phyloP scores from a whole-genome alignment of 208 protist species.

The Porcisia hertigi region DNA sequence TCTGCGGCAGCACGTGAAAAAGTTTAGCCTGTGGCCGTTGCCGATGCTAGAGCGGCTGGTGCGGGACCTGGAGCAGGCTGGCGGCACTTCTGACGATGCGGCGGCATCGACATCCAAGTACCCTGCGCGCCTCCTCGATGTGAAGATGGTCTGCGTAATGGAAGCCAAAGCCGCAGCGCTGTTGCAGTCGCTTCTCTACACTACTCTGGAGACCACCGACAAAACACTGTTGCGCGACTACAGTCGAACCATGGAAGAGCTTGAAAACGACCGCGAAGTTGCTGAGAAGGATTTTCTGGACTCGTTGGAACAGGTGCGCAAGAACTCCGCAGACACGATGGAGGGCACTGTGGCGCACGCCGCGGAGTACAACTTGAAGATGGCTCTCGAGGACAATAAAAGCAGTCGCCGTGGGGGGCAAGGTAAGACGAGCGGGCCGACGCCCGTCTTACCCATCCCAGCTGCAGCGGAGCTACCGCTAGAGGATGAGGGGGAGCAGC shows the following conservation, averaged over 20 bases:
- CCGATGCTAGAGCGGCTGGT: constrained; percentile 39
- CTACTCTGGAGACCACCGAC: constrained; percentile 63
- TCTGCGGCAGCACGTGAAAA: constrained; percentile 62
- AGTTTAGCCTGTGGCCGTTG: constrained; percentile 81
- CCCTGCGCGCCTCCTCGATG: constrained; percentile 43
- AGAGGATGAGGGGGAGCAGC: constrained; percentile 40
- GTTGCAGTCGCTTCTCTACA: constrained; percentile 76
- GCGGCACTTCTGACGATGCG: neutral
- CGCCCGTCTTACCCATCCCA: neutral
- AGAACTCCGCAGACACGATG: constrained; percentile 54
- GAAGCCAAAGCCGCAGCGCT: constrained; percentile 69
- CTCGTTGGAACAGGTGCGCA: constrained; percentile 57
- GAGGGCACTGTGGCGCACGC: constrained; percentile 75
- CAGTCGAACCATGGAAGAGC: constrained; percentile 81
- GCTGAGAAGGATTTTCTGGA: constrained; percentile 67
- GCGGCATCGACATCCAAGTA: constrained; percentile 13
- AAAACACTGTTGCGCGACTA: constrained; percentile 72
- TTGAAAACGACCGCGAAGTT: constrained; percentile 62
- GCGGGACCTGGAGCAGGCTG: neutral
- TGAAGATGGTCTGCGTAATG: constrained; percentile 59
- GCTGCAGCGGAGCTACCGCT: neutral
- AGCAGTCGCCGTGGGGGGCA: neutral
- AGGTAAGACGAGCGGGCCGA: neutral
- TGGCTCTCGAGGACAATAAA: constrained; percentile 15
- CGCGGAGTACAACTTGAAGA: constrained; percentile 65